Evolutionary conservation across 2,329 filamentous ascomycete genomes (phyloP).

Genomic region (Catunica adiposa): DNA sequence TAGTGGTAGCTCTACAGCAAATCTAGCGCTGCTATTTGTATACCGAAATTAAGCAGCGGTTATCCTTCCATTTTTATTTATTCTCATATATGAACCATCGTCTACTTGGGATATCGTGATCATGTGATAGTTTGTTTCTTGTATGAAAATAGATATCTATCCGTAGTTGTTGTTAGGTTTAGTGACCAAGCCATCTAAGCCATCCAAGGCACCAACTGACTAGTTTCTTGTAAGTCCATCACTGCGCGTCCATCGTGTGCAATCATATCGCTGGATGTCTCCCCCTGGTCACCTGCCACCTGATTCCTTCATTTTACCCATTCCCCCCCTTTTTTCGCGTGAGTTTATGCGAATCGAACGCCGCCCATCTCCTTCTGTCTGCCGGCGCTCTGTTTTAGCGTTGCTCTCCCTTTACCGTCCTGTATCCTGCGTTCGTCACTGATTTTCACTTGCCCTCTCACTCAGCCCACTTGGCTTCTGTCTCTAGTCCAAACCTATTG

Average conservation of each 20-base stretch:
- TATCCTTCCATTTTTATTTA: background rate
- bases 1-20: no score
- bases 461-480: background rate
- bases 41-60: background rate
- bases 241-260: background rate
- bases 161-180: no score
- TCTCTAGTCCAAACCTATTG: no score
- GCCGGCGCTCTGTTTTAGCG: background rate
- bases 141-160: no score
- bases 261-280: background rate
- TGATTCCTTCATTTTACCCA: background rate
- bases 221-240: no score
- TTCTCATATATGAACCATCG: background rate
- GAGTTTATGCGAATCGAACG: background rate
- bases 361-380: background rate
- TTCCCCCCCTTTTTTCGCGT: background rate
- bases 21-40: no score
- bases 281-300: background rate
- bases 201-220: no score
- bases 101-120: no score
- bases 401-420: background rate
- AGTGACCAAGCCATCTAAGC: no score
- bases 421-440: background rate
- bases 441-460: background rate
- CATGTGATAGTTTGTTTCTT: no score